Conservation (phyloP, 2,329 filamentous ascomycete genomes). For the Aspergillus sp. region DNA sequence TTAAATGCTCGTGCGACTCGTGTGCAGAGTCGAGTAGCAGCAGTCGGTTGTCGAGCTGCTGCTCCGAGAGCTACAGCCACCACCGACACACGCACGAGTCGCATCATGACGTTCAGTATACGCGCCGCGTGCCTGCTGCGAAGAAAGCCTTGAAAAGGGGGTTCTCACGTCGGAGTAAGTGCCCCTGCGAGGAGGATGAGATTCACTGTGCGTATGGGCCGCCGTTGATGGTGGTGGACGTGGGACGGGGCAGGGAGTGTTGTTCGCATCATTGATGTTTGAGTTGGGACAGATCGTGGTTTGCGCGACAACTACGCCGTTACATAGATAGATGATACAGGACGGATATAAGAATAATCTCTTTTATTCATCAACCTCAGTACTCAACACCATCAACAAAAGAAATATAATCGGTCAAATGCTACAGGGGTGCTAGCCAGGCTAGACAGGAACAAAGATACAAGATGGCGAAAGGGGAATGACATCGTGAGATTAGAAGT, state of each 20-base stretch:
- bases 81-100: background rate
- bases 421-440: slow-evolving; percentile 37
- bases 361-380: slow-evolving; percentile 19
- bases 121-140: background rate
- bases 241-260: background rate
- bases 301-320: too few relatives aligned
- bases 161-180: background rate
- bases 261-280: background rate
- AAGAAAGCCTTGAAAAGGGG: background rate
- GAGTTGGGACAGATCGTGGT: background rate
- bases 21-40: background rate
- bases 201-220: background rate
- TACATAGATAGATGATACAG: too few relatives aligned
- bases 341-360: background rate
- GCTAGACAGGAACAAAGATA: slow-evolving; percentile 32
- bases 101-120: background rate
- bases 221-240: background rate
- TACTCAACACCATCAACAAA: slow-evolving; percentile 22
- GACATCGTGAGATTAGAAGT: slow-evolving; percentile 63
- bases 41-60: background rate
- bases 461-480: slow-evolving; percentile 13
- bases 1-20: background rate
- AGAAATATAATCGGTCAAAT: slow-evolving; percentile 34
- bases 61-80: background rate
- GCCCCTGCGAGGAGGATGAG: background rate